Percentiles rank a stretch among this genome's conserved stretches.
These are phyloP conservation scores for Sugiyamaella pinicola DNA, from an alignment of 1,139 yeast species.

Conservation along the genomic window DNA sequence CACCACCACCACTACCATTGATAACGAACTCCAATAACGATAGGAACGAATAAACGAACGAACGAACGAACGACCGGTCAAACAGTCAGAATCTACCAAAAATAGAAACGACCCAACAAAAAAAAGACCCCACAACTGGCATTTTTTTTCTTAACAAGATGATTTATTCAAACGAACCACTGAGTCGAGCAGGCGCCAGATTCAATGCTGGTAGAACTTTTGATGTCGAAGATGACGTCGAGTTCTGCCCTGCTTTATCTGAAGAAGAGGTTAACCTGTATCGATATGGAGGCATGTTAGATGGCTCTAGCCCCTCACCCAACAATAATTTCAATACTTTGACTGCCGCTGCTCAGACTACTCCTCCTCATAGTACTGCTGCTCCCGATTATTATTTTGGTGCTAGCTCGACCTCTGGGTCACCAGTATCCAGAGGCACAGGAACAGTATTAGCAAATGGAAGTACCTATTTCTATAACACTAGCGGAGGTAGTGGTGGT, in stretches of 20 bases:
- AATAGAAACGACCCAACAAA: not conserved
- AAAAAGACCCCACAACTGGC: not conserved
- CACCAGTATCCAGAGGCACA: slow-evolving; percentile 12
- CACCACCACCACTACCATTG: too few species aligned
- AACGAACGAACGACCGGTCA: not conserved
- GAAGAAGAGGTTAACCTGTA: slow-evolving; percentile 36
- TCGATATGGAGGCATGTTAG: slow-evolving; percentile 17
- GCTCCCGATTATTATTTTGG: slow-evolving; percentile 26
- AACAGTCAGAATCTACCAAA: too few species aligned
- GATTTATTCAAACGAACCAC: slow-evolving; percentile 12
- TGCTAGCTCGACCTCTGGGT: slow-evolving; percentile 23
- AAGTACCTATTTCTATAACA: not conserved
- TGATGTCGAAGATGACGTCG: slow-evolving; percentile 65
- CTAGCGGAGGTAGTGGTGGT: not conserved
- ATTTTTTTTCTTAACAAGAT: too few species aligned
- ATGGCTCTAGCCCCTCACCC: slow-evolving; percentile 19
- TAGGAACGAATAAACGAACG: not conserved
- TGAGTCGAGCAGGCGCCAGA: slow-evolving; percentile 20
- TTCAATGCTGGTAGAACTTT: slow-evolving; percentile 64
- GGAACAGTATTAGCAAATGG: slow-evolving; percentile 8
- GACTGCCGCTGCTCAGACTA: slow-evolving; percentile 21
- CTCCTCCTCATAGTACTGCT: slow-evolving; percentile 25
- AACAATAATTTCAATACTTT: slow-evolving; percentile 16
- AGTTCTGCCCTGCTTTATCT: slow-evolving; percentile 58
- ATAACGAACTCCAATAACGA: too few species aligned